Percentiles rank a stretch among this genome's conserved stretches.
Conservation (phyloP, 768 basidiomycete species). For the Rhodocollybia butyracea region DNA sequence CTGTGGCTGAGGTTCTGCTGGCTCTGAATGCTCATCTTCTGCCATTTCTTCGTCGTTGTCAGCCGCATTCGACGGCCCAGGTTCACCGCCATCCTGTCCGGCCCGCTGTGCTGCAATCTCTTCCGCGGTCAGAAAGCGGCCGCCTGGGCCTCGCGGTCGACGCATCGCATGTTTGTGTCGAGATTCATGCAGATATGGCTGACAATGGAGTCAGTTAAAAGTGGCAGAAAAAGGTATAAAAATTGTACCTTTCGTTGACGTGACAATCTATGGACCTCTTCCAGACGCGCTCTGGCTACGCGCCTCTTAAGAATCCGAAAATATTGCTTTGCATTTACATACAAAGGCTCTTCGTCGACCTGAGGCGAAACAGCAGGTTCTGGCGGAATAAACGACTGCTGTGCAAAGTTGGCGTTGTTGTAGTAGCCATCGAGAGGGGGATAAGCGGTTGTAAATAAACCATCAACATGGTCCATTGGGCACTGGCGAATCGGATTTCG, state of each 20-base stretch:
- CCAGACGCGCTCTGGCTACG: constrained; percentile 84
- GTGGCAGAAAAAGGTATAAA: background rate
- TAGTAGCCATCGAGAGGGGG: constrained; percentile 31
- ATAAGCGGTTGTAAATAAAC: constrained; percentile 58
- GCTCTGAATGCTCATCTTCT: constrained; percentile 31
- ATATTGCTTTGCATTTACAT: constrained; percentile 99
- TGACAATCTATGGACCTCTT: constrained; percentile 91
- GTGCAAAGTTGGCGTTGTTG: constrained; percentile 18
- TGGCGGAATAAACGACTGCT: constrained; percentile 13
- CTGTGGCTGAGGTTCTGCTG: constrained; percentile 5
- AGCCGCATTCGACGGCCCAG: constrained; percentile 27
- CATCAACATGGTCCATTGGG: constrained; percentile 48
- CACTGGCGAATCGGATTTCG: constrained; percentile 15
- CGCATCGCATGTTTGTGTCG: constrained; percentile 98
- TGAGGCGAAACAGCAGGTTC: constrained; percentile 18
- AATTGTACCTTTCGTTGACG: constrained; percentile 80
- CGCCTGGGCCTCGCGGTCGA: constrained; percentile 93
- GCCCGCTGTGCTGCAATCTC: constrained; percentile 86
- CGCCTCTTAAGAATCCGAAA: constrained; percentile 96
- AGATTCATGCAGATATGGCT: constrained; percentile 98
- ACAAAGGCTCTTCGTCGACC: constrained; percentile 95
- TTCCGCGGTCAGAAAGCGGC: constrained; percentile 94
- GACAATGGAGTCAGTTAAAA: constrained; percentile 2
- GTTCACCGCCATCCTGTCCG: constrained; percentile 28
- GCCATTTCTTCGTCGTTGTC: constrained; percentile 41